Evolutionary conservation across 2,329 filamentous ascomycete genomes (phyloP), one percentile per base, ranked within the genome.

Genomic region (Onygenales sp.): DNA sequence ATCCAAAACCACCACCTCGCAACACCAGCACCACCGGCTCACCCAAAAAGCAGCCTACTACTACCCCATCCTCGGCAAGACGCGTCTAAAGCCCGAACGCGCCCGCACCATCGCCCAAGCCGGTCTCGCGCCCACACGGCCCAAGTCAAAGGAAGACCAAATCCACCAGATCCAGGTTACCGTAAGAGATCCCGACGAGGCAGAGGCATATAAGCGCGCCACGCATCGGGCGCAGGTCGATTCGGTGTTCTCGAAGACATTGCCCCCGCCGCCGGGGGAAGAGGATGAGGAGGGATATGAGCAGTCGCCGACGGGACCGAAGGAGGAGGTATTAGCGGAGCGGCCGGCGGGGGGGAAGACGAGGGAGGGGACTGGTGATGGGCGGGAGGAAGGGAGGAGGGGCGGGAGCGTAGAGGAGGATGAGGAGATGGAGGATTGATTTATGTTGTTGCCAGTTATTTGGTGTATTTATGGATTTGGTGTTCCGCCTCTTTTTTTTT

Each of bases 161-260:
- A 69, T 79, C 9, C 76, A 82, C 60, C 71, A 75, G 56, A 70
- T 82, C 42, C 75, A 81, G 58, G 67, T 80, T 5, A 66, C 68
- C 10, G 72, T 79, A 6, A 71, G 74, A 49, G 77, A 81, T 52
- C 74, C 77, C 0, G 70, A 74, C 43, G 74, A 74, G 49, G 70
- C 67, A 2, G 77, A 80, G 58, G 60, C 65, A n/a, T 74, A 73
- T 57, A 74, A 73, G 60, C 70, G 79, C 42, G 64, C 70, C 33
- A 61, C 66, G 34, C 69, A 74, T 52, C 67, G 72, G 48, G 72
- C 70, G 40, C 69, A 71, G 53, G 72, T 75, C 52, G 76, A 80
- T 54, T 67, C 68, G 0, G 67, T 67, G 46, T 75, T 73, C 52
- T 66, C 64, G 5, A 65, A 66, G 44, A 63, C 60, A 4, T 62